Evolutionary conservation across 2,329 filamentous ascomycete genomes (phyloP).

Genomic region (Colletotrichum sidae): DNA sequence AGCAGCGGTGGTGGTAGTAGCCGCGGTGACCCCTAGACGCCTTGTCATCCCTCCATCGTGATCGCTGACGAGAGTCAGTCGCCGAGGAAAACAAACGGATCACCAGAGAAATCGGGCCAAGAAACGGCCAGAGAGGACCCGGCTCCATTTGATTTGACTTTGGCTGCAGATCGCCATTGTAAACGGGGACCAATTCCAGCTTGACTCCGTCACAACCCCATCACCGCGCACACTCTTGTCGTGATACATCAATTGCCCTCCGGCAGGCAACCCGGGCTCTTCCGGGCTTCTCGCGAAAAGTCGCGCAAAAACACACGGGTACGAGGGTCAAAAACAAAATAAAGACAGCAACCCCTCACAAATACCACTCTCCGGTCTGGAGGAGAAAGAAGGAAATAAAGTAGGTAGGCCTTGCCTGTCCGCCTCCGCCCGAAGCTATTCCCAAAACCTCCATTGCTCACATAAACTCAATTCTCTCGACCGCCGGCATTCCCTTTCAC

Average conservation of each 20-base stretch:
- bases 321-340: neutral
- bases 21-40: no score
- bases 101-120: neutral
- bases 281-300: neutral
- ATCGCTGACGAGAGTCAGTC: constrained; percentile 7
- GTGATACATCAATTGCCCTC: constrained; percentile 1
- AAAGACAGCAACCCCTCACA: neutral
- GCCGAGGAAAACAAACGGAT: neutral
- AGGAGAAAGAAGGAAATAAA: no score
- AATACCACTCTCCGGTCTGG: neutral
- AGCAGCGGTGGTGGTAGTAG: no score
- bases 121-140: constrained; percentile 7
- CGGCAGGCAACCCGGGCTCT: neutral
- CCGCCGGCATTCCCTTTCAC: no score
- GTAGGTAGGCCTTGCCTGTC: no score
- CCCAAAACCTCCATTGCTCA: no score
- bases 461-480: constrained; percentile 3
- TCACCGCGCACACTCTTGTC: constrained; percentile 1
- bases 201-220: constrained; percentile 13
- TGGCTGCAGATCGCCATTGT: constrained; percentile 31
- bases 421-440: no score
- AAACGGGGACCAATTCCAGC: constrained; percentile 20
- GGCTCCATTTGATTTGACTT: constrained; percentile 15
- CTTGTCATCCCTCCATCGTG: no score
- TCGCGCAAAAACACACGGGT: neutral